Evolutionary conservation across 805 yeast species (phyloP).

Genomic region (Ogataea ramenticola): DNA sequence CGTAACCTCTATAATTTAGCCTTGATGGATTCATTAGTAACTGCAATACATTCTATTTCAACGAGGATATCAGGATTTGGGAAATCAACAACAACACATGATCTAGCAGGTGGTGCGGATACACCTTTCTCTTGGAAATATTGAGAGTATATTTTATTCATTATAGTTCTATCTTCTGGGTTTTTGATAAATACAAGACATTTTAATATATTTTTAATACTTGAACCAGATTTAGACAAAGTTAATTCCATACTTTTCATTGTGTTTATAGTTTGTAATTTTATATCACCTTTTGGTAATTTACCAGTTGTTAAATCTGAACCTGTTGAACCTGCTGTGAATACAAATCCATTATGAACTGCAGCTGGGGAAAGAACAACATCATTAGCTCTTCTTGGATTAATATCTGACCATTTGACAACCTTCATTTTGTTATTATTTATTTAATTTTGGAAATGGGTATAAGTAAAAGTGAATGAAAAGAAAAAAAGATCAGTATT

Average conservation of each 20-base stretch:
- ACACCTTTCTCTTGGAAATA: slow-evolving; percentile 31
- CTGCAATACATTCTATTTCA: slow-evolving; percentile 40
- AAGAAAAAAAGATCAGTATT: not conserved
- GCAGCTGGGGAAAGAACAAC: slow-evolving; percentile 33
- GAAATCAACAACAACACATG: slow-evolving; percentile 44
- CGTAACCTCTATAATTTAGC: slow-evolving; percentile 1
- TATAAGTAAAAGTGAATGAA: not conserved
- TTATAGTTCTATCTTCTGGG: slow-evolving; percentile 31
- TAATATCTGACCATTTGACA: not conserved
- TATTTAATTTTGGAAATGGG: not conserved
- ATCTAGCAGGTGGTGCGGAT: slow-evolving; percentile 47
- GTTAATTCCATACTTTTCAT: slow-evolving; percentile 35
- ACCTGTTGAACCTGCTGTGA: slow-evolving; percentile 44
- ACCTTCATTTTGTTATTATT: not conserved
- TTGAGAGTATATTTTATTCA: slow-evolving; percentile 40
- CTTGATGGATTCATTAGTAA: not conserved
- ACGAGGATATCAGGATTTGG: slow-evolving; percentile 41
- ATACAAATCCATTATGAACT: slow-evolving; percentile 33
- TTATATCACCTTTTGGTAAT: slow-evolving; percentile 15
- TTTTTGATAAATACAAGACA: slow-evolving; percentile 41
- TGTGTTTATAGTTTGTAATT: slow-evolving; percentile 38
- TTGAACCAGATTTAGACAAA: slow-evolving; percentile 37
- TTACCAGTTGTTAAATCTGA: slow-evolving; percentile 18
- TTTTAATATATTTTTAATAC: slow-evolving; percentile 38
- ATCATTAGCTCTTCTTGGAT: not conserved